These are phyloP conservation scores for Fusarium hostae DNA, from an alignment of 2,329 filamentous ascomycete species.

Conservation along the genomic window DNA sequence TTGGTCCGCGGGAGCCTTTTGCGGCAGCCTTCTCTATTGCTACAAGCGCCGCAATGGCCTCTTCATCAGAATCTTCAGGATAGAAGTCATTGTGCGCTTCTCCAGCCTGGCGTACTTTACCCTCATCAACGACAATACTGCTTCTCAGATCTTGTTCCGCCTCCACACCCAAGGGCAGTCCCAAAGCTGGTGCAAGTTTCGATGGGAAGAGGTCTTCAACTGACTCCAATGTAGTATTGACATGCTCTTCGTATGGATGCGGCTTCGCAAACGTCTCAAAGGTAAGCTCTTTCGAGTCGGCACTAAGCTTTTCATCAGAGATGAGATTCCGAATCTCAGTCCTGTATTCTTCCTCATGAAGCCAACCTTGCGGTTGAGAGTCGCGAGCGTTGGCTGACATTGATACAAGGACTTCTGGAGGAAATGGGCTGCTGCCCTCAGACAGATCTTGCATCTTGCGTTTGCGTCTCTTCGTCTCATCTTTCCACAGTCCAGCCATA, in stretches of 20 bases:
- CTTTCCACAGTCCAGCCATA: constrained; percentile 92
- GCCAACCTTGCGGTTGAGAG: constrained; percentile 82
- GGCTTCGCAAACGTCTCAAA: constrained; percentile 75
- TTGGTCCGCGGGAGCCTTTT: background rate
- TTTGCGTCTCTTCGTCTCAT: constrained; percentile 85
- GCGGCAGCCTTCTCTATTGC: constrained; percentile 24
- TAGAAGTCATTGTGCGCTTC: constrained; percentile 61
- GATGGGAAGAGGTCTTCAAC: constrained; percentile 87
- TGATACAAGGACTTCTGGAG: constrained; percentile 81
- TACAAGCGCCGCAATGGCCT: constrained; percentile 48
- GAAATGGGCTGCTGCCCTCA: constrained; percentile 79
- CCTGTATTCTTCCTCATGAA: constrained; percentile 88
- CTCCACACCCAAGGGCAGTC: constrained; percentile 47
- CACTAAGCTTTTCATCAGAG: constrained; percentile 66
- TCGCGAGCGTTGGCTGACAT: constrained; percentile 88
- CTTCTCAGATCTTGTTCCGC: constrained; percentile 49
- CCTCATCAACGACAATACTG: constrained; percentile 73
- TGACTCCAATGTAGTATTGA: constrained; percentile 85
- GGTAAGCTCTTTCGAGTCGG: constrained; percentile 54
- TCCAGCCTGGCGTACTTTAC: constrained; percentile 60
- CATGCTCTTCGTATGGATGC: constrained; percentile 61
- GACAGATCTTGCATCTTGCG: constrained; percentile 72
- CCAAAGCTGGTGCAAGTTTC: constrained; percentile 65
- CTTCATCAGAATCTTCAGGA: constrained; percentile 65
- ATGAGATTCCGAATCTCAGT: constrained; percentile 73